Evolutionary conservation across 2,329 filamentous ascomycete species (phyloP), one percentile per base, ranked within the genome.

Genomic region (Botrytis medusae): DNA sequence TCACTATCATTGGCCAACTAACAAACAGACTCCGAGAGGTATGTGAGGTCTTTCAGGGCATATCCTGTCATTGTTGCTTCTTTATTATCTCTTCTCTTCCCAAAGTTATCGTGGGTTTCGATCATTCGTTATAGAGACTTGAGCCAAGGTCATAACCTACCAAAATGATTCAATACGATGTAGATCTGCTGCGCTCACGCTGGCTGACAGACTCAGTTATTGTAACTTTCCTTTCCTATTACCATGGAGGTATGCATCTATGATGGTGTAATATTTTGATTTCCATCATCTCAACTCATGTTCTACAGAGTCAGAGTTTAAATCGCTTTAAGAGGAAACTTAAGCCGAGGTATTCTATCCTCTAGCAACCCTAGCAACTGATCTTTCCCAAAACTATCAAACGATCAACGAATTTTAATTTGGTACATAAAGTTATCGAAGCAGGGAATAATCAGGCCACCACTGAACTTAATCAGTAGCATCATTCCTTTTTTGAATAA

Each of bases 391-490:
- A 64, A 71, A 22, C 48, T 9, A 29, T 54, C 46, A 16, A 67
- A 18, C 25, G 32, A 67, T 37, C 34, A 40, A 51, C 32, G 32
- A 54, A 67, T 54, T 34, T 54, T 40, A 29, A 37, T 54, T 40
- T 65, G 42, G n/a, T 40, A 57, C 37, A 6, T 22, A 10, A 57
- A 22, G 64, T 10, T 57, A 48, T 54, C 34, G 22, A 59, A 51
- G 69, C 60, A 65, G 60, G 69, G 60, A 64, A 72, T 62, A 70
- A 70, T 70, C 68, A 62, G 68, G 20, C 54, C 68, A 70, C 37
- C 18, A 12, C 32, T 54, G 51, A 54, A 54, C 63, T 48, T 48
- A 22, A 57, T 34, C n/a, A 34, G 29, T 65, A 5, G 46, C 25
- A 48, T 48, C 48, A 65, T 34, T 51, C 51, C 12, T 22, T 34